Evolutionary conservation across 106 monocot species (phyloP).

Genomic region (Apostasia ramifera): DNA sequence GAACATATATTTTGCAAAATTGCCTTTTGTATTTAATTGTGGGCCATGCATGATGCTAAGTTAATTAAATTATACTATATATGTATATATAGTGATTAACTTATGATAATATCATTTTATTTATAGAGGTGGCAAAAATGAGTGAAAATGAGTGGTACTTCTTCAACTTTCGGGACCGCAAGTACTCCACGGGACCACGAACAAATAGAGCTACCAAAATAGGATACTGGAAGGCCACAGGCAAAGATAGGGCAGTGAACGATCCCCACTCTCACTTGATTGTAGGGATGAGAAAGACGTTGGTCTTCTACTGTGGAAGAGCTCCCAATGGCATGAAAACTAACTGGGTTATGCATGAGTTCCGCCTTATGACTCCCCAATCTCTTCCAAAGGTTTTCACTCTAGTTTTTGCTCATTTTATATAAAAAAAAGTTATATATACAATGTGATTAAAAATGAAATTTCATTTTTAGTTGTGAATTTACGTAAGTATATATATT

Average conservation of each 20-base stretch:
- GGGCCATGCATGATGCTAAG: too few relatives aligned
- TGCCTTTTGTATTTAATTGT: too few relatives aligned
- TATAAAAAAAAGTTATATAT: neutral
- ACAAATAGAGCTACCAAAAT: conserved; percentile 60
- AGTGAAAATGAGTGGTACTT: conserved; percentile 71
- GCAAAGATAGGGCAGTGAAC: conserved; percentile 40
- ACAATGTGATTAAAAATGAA: too few relatives aligned
- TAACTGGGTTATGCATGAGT: conserved; percentile 69
- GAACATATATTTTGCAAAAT: too few relatives aligned
- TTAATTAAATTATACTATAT: too few relatives aligned
- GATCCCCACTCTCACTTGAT: conserved; percentile 15
- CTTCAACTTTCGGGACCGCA: conserved; percentile 76
- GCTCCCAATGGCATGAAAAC: conserved; percentile 53
- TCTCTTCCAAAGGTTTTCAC: conserved; percentile 45
- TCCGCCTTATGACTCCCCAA: conserved; percentile 40
- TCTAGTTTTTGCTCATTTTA: neutral
- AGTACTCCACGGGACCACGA: conserved; percentile 57
- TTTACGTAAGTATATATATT: too few relatives aligned
- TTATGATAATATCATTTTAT: neutral
- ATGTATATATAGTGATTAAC: too few relatives aligned
- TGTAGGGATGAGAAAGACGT: conserved; percentile 67
- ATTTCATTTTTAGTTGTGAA: too few relatives aligned
- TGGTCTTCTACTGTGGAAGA: conserved; percentile 64
- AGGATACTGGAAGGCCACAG: conserved; percentile 74
- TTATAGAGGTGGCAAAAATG: conserved; percentile 53